These are phyloP conservation scores for Fonsecaea multimorphosa DNA, from an alignment of 2,329 filamentous ascomycete genomes.

Conservation along the genomic window DNA sequence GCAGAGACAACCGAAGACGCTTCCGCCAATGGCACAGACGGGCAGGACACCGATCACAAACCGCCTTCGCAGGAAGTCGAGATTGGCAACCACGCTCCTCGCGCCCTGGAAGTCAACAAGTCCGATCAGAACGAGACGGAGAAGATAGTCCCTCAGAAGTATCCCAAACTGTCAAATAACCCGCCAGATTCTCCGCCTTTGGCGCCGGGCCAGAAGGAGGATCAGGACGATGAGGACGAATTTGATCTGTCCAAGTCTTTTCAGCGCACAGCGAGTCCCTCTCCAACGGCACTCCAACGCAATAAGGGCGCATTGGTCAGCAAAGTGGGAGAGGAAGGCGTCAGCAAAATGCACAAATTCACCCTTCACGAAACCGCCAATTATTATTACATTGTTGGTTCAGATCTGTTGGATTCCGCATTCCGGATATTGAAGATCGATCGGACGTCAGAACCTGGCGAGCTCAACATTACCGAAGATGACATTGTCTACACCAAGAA, in stretches of 20 bases:
- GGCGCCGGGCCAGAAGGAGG: slow-evolving; percentile 43
- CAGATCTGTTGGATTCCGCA: slow-evolving; percentile 84
- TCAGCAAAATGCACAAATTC: slow-evolving; percentile 85
- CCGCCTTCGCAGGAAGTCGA: slow-evolving; percentile 4
- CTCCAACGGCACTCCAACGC: slow-evolving; percentile 47
- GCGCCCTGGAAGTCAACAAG: slow-evolving; percentile 20
- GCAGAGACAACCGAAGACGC: slow-evolving; percentile 30
- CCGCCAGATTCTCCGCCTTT: slow-evolving; percentile 43
- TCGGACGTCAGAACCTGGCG: slow-evolving; percentile 77
- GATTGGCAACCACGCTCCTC: slow-evolving; percentile 5
- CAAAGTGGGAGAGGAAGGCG: slow-evolving; percentile 50
- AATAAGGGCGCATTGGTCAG: slow-evolving; percentile 46
- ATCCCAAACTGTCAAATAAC: slow-evolving; percentile 42
- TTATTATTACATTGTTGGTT: slow-evolving; percentile 91
- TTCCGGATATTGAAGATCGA: slow-evolving; percentile 96
- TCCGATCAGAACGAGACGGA: slow-evolving; percentile 22
- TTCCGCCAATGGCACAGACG: not conserved
- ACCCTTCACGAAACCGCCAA: slow-evolving; percentile 95
- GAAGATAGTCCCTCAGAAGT: slow-evolving; percentile 28
- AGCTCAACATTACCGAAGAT: slow-evolving; percentile 87
- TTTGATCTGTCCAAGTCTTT: slow-evolving; percentile 53
- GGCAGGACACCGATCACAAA: not conserved
- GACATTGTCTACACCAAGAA: slow-evolving; percentile 91
- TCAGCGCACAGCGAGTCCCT: slow-evolving; percentile 48
- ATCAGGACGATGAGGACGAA: slow-evolving; percentile 53